Evolutionary conservation across 257 asterid genomes (phyloP).

Genomic region (Nicotiana attenuata): DNA sequence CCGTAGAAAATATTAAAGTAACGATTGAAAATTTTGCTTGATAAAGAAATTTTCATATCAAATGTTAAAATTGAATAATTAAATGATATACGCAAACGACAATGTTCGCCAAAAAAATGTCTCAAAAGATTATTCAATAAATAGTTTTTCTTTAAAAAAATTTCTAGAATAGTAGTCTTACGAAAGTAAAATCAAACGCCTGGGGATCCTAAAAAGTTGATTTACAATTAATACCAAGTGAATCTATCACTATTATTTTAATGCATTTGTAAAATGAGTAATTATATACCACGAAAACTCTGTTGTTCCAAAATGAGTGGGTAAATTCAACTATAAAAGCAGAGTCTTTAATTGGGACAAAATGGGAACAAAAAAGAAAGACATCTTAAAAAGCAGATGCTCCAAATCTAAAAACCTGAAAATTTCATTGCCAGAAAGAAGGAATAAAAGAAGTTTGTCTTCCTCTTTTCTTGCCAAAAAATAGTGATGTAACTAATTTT

Average conservation of each 20-base stretch:
- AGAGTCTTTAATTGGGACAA: background rate
- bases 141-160: background rate
- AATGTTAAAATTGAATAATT: background rate
- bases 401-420: conserved; percentile 17
- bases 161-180: background rate
- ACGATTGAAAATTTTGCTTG: too few species aligned
- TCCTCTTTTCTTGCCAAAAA: conserved; percentile 15
- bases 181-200: background rate
- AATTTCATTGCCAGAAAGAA: conserved; percentile 18
- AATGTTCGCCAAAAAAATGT: background rate
- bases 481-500: too few species aligned
- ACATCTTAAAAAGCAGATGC: conserved; percentile 9
- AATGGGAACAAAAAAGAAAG: background rate
- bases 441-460: background rate
- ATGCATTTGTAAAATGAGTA: background rate
- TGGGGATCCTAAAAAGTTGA: background rate
- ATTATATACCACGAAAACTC: background rate
- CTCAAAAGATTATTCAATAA: background rate
- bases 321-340: background rate
- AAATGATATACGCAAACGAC: background rate
- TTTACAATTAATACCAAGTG: background rate
- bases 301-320: conserved; percentile 3
- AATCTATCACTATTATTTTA: background rate
- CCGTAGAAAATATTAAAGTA: too few species aligned
- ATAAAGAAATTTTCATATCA: background rate